Base-by-base conservation (phyloP, 2,329 filamentous ascomycete genomes). In the Fusarium coffeatum region DNA sequence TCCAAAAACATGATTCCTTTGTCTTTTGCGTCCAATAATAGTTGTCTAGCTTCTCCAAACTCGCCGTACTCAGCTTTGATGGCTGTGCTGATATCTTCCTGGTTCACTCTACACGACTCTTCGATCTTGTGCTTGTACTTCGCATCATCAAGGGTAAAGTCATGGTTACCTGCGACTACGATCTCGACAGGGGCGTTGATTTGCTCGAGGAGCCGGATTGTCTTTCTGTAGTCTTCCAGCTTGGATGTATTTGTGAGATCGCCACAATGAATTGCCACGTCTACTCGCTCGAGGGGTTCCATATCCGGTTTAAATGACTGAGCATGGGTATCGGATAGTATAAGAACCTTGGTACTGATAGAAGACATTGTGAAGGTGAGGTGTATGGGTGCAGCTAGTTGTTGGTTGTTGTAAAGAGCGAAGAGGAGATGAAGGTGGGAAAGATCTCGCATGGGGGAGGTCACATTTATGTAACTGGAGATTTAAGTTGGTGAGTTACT, bases 101-200 rank as follows among this genome's bases (percentile, higher is more conserved):
- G 53, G 2, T 49, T 32, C 5, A 69, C 23, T 5, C 46, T 66
- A 6, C 41, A 61, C n/a, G 71, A 61, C 30, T 76, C 73, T 0
- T 23, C 18, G 1, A 78, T 55, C 43, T 78, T 78, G 4, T 62
- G 12, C 43, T 77, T 61, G 50, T 84, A 87, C 0, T 72, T 72
- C 0, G 71, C 68, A 3, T 64, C 46, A 32, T 83, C 80, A 4
- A 83, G 74, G 0, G 78, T 82, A 42, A 85, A 85, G 62, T 88
- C 84, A 62, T 87, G 84, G 54, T 87, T 87, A 2, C 85, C 85
- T 3, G 85, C 79, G 45, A 88, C 86, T 9, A 82, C 76, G 2
- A 87, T 70, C 57, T 87, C 87, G 6, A 86, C 73, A 0, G 82
- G 80, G 0, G 84, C 83, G 2, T 82, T 60, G 18, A 86, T 74